Conservation (phyloP, 73 alveolate species). For the Tetrahymena borealis region DNA sequence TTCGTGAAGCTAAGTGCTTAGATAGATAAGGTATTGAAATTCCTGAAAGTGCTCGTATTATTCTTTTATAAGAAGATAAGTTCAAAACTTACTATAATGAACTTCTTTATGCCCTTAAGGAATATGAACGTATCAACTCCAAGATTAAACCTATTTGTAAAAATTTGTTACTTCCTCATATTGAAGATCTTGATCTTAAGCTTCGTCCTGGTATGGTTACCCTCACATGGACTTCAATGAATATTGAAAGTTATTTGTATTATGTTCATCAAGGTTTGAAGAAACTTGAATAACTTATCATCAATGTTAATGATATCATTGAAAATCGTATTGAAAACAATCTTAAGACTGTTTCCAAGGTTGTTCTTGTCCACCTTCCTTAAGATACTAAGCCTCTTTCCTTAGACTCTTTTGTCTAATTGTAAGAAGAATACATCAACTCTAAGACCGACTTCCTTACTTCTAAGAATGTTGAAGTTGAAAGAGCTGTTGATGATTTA, state of each 20-base stretch:
- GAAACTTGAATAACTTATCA: slow-evolving; percentile 97
- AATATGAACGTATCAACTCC: slow-evolving; percentile 97
- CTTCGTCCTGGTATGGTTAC: slow-evolving; percentile 99
- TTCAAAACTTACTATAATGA: slow-evolving; percentile 98
- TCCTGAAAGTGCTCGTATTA: slow-evolving; percentile 99
- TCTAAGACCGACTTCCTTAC: slow-evolving; percentile 90
- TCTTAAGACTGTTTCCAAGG: slow-evolving; percentile 94
- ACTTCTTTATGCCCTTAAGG: slow-evolving; percentile 95
- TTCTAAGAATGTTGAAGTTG: slow-evolving; percentile 97
- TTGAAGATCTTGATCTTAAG: slow-evolving; percentile 98
- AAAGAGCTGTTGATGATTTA: slow-evolving; percentile 99
- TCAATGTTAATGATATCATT: slow-evolving; percentile 96
- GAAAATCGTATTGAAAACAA: slow-evolving; percentile 99
- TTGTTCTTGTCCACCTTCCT: slow-evolving; percentile 96
- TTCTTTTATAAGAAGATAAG: slow-evolving; percentile 98
- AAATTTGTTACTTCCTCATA: slow-evolving; percentile 94
- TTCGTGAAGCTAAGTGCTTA: slow-evolving; percentile 99
- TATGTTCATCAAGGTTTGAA: slow-evolving; percentile 95
- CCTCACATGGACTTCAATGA: slow-evolving; percentile 99
- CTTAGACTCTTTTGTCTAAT: slow-evolving; percentile 96
- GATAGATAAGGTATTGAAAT: slow-evolving; percentile 99
- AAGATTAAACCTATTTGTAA: slow-evolving; percentile 98
- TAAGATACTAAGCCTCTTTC: slow-evolving; percentile 95
- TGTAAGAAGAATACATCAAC: slow-evolving; percentile 94
- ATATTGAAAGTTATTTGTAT: slow-evolving; percentile 97